These are phyloP conservation scores for Colletotrichum sp. DNA, from an alignment of 2,329 filamentous ascomycete species.

Conservation along the genomic window DNA sequence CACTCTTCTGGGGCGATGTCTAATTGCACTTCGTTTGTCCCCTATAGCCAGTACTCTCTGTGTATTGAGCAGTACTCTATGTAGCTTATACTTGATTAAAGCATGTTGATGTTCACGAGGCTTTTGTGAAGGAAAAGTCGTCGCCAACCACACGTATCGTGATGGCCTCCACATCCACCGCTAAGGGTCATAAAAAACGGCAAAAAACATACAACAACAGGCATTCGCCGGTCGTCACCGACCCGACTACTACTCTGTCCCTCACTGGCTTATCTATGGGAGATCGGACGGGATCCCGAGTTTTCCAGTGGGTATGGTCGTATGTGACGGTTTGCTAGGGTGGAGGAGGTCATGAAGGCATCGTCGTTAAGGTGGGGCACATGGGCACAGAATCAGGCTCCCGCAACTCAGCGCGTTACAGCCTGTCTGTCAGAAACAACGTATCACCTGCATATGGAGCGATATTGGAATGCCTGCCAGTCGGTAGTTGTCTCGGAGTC, in stretches of 20 bases:
- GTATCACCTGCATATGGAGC: not conserved
- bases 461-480: fast-evolving
- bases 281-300: not conserved
- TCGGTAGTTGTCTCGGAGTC: not conserved
- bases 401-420: not conserved
- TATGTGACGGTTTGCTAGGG: fast-evolving
- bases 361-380: not conserved
- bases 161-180: too few relatives aligned
- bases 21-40: too few relatives aligned
- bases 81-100: too few relatives aligned
- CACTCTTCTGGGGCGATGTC: too few relatives aligned
- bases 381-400: not conserved
- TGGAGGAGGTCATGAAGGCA: not conserved
- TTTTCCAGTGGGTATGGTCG: not conserved
- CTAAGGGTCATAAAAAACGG: not conserved
- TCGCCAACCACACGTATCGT: too few relatives aligned
- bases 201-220: not conserved
- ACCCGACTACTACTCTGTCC: not conserved
- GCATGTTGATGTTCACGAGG: too few relatives aligned
- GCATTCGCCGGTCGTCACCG: not conserved
- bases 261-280: not conserved
- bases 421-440: not conserved
- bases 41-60: too few relatives aligned
- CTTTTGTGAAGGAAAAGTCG: too few relatives aligned
- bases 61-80: too few relatives aligned